Conservation (phyloP, 192 early-diverging fungal species). For the Backusella macrospora region DNA sequence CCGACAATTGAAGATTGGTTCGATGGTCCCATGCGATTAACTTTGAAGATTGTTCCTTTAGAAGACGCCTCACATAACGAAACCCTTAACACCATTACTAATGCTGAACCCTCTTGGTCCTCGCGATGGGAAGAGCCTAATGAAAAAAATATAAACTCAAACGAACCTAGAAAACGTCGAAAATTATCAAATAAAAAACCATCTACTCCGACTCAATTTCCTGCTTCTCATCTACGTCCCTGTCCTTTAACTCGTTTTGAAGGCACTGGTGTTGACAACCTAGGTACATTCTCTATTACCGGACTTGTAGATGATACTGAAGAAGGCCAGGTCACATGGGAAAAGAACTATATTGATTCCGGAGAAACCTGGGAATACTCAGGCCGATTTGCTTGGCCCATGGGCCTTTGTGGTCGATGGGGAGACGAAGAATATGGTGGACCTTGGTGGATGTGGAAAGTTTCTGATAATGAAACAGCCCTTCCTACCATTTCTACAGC, state of each 20-base stretch:
- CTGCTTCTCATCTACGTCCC: slow-evolving; percentile 24
- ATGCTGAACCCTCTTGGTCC: not conserved
- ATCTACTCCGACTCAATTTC: slow-evolving; percentile 19
- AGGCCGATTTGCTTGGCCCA: slow-evolving; percentile 37
- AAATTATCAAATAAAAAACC: slow-evolving; percentile 7
- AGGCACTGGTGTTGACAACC: slow-evolving; percentile 38
- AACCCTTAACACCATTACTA: not conserved
- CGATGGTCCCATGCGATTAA: slow-evolving; percentile 42
- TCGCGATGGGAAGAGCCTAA: slow-evolving; percentile 18
- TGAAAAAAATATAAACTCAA: slow-evolving; percentile 7
- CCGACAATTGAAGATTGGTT: slow-evolving; percentile 35
- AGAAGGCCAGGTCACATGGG: slow-evolving; percentile 40
- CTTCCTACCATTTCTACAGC: not conserved
- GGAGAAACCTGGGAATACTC: slow-evolving; percentile 44
- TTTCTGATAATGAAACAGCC: slow-evolving; percentile 12
- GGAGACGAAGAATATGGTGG: slow-evolving; percentile 45
- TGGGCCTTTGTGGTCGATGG: slow-evolving; percentile 43
- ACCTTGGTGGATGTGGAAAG: slow-evolving; percentile 46
- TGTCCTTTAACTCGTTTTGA: slow-evolving; percentile 39
- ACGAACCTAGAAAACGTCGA: slow-evolving; percentile 20
- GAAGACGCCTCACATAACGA: slow-evolving; percentile 16
- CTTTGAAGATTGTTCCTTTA: slow-evolving; percentile 34
- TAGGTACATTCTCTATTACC: slow-evolving; percentile 36
- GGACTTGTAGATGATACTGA: slow-evolving; percentile 41
- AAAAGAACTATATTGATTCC: slow-evolving; percentile 38